phyloP scores from a whole-genome alignment of 345 rosid species.

The Hibiscus trionum region DNA sequence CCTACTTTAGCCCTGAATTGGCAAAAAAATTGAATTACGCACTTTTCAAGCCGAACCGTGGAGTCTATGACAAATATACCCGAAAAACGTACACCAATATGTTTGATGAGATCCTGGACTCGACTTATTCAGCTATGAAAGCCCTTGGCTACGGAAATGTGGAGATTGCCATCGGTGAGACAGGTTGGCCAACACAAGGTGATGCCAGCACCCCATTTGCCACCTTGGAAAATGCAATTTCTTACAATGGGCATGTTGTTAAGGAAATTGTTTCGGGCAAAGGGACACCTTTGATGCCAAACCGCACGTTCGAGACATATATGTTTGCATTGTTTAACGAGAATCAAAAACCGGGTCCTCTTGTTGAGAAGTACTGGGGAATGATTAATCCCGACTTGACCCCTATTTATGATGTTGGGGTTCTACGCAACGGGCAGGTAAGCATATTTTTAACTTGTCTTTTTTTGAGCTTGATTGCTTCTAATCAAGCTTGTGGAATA shows the following conservation, averaged over 20 bases:
- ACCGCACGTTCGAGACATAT: conserved; percentile 51
- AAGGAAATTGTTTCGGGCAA: conserved; percentile 28
- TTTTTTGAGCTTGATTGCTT: neutral
- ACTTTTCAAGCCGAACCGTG: conserved; percentile 54
- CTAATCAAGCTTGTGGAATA: neutral
- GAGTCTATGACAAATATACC: conserved; percentile 48
- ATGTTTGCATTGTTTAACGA: conserved; percentile 75
- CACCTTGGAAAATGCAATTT: conserved; percentile 42
- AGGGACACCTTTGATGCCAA: conserved; percentile 89
- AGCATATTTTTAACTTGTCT: neutral
- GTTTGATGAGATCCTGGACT: conserved; percentile 65
- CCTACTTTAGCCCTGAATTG: conserved; percentile 48
- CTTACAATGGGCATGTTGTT: conserved; percentile 49
- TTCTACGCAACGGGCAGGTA: conserved; percentile 37
- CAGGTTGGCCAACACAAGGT: conserved; percentile 81
- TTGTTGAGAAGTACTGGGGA: conserved; percentile 72
- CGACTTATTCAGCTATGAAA: conserved; percentile 67
- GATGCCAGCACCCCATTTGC: conserved; percentile 40
- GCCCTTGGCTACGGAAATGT: conserved; percentile 60
- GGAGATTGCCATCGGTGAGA: conserved; percentile 55
- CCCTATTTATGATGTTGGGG: conserved; percentile 56
- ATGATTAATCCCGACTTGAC: conserved; percentile 60
- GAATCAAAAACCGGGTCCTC: conserved; percentile 63
- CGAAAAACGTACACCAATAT: conserved; percentile 58
- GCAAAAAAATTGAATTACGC: conserved; percentile 29